Evolutionary conservation across 169 alveolate species (phyloP), one percentile per base, ranked within the genome.

Genomic region (Babesia sp.): DNA sequence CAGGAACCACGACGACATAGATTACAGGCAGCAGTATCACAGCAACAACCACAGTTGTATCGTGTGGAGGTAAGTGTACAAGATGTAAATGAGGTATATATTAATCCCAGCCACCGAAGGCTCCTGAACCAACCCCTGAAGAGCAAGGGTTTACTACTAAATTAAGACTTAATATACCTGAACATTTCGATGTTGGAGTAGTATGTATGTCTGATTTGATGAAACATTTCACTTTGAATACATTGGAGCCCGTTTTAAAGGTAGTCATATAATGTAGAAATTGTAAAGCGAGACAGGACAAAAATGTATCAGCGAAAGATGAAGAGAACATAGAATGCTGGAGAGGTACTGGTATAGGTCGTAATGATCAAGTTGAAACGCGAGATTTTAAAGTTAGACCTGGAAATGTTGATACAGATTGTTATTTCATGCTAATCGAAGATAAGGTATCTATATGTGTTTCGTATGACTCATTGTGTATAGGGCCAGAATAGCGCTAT

Each of bases 401-500:
- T n/a, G 45, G 72, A 9, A 60, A 33, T 34, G 72, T 80, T 11
- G 88, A 80, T 34, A 60, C 88, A 14, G 71, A 63, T 66, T 80
- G 88, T 53, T 80, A 80, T 42, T 80, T 80, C 71, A 71, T 80
- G 88, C 39, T 80, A 7, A 68, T 64, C 33, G 86, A 78, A 39
- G 44, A 45, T 54, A 59, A 53, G 73, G 85, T 75, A 42, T 20
- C 37, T 14, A 3, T 20, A 45, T 20, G n/a, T 9, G 20, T 24
- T 3, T 7, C 3, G 5, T 2, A 12, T 41, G 9, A 8, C 3
- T 3, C 53, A 44, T 18, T 20, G 33, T 16, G 11, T 16, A 26
- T 55, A 76, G 71, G 59, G 33, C 8, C 58, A 80, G 4, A 44
- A 61, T 66, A 71, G 59, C 16, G 44, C 54, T 14, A 37, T 51